These are phyloP conservation scores for Borovskyia barvae DNA, from an alignment of 208 protist genomes.

Conservation along the genomic window DNA sequence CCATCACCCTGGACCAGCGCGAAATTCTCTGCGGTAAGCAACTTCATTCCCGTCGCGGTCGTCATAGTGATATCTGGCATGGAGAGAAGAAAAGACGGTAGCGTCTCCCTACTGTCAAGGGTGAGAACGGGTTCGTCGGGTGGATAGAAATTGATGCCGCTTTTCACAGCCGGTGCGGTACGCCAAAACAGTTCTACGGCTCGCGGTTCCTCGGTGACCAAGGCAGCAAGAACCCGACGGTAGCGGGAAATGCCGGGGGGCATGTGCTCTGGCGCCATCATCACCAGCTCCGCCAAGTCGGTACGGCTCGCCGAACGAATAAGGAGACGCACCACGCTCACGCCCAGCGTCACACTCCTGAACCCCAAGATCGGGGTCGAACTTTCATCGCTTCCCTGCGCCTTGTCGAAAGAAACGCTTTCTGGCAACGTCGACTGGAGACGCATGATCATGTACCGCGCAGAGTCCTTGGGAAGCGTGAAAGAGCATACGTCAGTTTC, in stretches of 20 bases:
- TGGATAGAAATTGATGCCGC: neutral
- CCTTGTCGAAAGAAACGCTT: neutral
- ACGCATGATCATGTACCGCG: constrained; percentile 15
- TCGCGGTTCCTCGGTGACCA: constrained; percentile 12
- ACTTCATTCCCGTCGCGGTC: constrained; percentile 16
- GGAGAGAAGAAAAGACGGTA: constrained; percentile 5
- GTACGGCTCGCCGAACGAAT: constrained; percentile 9
- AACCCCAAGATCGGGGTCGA: neutral
- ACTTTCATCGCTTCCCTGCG: neutral
- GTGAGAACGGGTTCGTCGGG: no score
- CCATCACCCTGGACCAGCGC: constrained; percentile 1
- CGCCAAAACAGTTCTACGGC: constrained; percentile 24
- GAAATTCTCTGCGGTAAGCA: constrained; percentile 19
- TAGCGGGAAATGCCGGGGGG: constrained; percentile 9
- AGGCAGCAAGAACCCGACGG: constrained; percentile 4
- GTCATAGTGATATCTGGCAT: constrained; percentile 26
- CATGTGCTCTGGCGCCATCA: constrained; percentile 16
- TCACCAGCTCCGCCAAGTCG: constrained; percentile 22
- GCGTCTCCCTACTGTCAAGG: no score
- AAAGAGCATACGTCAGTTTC: neutral
- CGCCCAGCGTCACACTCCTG: constrained; percentile 3
- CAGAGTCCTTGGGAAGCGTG: constrained; percentile 1
- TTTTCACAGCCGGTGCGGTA: no score
- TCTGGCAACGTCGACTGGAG: neutral
- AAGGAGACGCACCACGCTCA: constrained; percentile 18